phyloP scores from a whole-genome alignment of 371 early-diverging fungal species.

The Mortierella sp. region DNA sequence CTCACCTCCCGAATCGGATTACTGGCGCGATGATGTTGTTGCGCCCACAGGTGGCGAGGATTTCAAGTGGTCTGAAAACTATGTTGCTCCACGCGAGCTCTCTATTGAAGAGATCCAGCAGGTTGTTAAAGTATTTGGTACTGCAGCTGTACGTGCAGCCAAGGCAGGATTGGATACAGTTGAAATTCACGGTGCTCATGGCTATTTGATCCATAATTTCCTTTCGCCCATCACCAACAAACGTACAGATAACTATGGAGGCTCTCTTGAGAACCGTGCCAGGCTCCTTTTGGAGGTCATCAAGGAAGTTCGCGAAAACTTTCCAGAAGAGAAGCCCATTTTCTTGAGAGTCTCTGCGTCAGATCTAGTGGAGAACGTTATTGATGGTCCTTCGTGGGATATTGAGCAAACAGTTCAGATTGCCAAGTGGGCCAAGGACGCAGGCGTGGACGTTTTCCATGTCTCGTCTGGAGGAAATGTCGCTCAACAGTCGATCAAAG shows the following conservation, averaged over 20 bases:
- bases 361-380: slow-evolving; percentile 71
- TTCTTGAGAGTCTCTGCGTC: slow-evolving; percentile 83
- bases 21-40: slow-evolving; percentile 83
- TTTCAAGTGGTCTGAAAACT: slow-evolving; percentile 58
- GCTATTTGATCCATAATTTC: slow-evolving; percentile 85
- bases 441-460: slow-evolving; percentile 84
- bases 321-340: slow-evolving; percentile 83
- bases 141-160: slow-evolving; percentile 77
- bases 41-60: slow-evolving; percentile 72
- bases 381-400: slow-evolving; percentile 66
- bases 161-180: slow-evolving; percentile 87
- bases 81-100: slow-evolving; percentile 71
- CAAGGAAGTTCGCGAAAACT: slow-evolving; percentile 74
- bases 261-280: slow-evolving; percentile 82
- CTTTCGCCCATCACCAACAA: slow-evolving; percentile 84
- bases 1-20: slow-evolving; percentile 64
- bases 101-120: slow-evolving; percentile 72
- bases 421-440: slow-evolving; percentile 64
- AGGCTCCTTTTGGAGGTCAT: slow-evolving; percentile 77
- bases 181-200: slow-evolving; percentile 85
- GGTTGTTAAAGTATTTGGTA: slow-evolving; percentile 71
- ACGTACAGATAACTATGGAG: slow-evolving; percentile 88
- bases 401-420: slow-evolving; percentile 74
- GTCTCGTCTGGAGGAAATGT: slow-evolving; percentile 79
- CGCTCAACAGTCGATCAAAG: slow-evolving; percentile 63